Conservation (phyloP, 164 flowering plant species). For the Vitis rupestris region DNA sequence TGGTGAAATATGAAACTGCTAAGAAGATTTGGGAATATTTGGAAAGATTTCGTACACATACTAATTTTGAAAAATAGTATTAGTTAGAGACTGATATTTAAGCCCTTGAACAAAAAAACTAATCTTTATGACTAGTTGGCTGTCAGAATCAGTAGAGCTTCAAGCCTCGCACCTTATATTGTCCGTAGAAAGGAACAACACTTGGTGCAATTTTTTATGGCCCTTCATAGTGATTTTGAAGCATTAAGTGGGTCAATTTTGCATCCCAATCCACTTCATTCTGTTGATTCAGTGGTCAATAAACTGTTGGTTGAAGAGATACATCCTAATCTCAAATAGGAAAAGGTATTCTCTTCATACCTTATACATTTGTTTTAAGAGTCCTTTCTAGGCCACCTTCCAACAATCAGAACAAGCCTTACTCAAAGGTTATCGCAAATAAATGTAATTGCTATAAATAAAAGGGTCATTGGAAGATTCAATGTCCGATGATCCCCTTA, state of each 20-base stretch:
- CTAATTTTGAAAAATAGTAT: background rate
- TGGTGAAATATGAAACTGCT: too few species aligned
- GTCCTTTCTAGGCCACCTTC: too few species aligned
- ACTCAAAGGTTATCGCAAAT: too few species aligned
- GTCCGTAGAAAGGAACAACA: background rate
- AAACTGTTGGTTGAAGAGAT: slow-evolving; percentile 1
- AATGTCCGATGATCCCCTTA: too few species aligned
- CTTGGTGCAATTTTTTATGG: slow-evolving; percentile 8
- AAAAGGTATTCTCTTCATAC: slow-evolving; percentile 1
- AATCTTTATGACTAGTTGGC: background rate
- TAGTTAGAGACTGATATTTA: background rate
- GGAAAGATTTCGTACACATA: too few species aligned
- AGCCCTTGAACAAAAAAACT: background rate
- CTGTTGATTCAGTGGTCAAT: slow-evolving; percentile 9
- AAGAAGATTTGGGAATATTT: too few species aligned
- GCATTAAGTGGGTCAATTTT: slow-evolving; percentile 5
- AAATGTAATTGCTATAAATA: too few species aligned
- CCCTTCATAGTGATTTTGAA: slow-evolving; percentile 10
- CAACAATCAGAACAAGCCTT: too few species aligned
- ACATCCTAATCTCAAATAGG: too few species aligned
- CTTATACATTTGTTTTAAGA: background rate
- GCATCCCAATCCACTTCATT: slow-evolving; percentile 11
- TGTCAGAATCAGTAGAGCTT: background rate
- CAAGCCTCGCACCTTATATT: too few species aligned
- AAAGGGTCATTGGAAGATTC: too few species aligned